Base-by-base conservation (phyloP, 2,329 filamentous ascomycete genomes). In the Paecilomyces variotii region DNA sequence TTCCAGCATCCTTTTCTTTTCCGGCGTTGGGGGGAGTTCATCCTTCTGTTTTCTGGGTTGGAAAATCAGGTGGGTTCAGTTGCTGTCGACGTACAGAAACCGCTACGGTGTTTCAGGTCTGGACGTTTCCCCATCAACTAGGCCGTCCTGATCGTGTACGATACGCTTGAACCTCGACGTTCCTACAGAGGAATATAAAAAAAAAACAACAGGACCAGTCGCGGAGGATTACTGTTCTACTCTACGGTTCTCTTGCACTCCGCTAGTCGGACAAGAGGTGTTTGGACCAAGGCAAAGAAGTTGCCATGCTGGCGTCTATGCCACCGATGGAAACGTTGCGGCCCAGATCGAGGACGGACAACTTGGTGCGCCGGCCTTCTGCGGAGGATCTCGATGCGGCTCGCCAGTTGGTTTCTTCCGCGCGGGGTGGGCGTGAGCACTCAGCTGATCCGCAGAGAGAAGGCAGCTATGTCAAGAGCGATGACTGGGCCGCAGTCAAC, bases 301-400 rank as follows among this genome's bases (percentile, higher is more conserved):
- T 68, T 65, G 70, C 66, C 59, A 73, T 74, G 71, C 61, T 74
- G 64, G 71, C 70, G 53, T 73, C 72, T 45, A 64, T 71, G n/a
- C 62, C 69, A 57, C 68, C 70, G 64, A 74, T 74, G 71, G 72
- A 74, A 64, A 63, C 70, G 60, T 63, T 68, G 64, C 66, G 66
- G 62, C 70, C 72, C 61, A 62, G 71, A 32, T 65, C 71, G 55
- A 65, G 64, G 51, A 68, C 67, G 24, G 64, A 68, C 58, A 69
- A 65, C 63, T 61, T 73, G 56, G 65, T 71, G 66, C 73, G 74
- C 61, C 74, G 78, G 59, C 76, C 76, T 2, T 79, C 76, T 3
- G 76, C 76, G 27, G 76, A 79, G 66, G 76, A 79, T 62, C 63
- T 79, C 51, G 77, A 78, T 63, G 76, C 77, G 59, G 77, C 77